Evolutionary conservation across 2,329 filamentous ascomycete genomes (phyloP).

Genomic region (Microdochium nivale): DNA sequence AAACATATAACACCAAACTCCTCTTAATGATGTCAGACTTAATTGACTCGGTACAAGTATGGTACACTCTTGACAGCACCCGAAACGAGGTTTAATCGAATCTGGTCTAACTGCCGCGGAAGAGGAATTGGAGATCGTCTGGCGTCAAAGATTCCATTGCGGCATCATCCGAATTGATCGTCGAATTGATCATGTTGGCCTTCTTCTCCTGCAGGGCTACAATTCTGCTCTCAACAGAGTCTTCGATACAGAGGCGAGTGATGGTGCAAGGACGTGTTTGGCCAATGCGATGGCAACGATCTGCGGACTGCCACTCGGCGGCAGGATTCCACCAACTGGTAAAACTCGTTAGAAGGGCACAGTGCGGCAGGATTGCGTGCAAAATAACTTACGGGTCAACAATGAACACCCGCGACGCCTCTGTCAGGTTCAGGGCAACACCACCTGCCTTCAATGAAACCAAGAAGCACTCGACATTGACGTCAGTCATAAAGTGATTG

Average conservation of each 20-base stretch:
- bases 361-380: not conserved
- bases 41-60: no score
- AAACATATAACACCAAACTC: no score
- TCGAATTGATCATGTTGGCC: slow-evolving; percentile 94
- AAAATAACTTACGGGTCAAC: slow-evolving; percentile 71
- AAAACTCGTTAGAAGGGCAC: slow-evolving; percentile 9
- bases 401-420: slow-evolving; percentile 91
- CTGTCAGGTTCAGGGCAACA: slow-evolving; percentile 89
- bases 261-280: slow-evolving; percentile 91
- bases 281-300: slow-evolving; percentile 89
- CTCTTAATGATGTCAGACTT: no score
- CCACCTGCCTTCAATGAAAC: slow-evolving; percentile 95
- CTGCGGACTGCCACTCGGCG: slow-evolving; percentile 97
- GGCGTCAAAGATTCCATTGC: slow-evolving; percentile 87
- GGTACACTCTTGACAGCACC: no score
- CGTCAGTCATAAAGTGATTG: slow-evolving; percentile 92
- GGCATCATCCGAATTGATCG: slow-evolving; percentile 85
- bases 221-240: slow-evolving; percentile 93
- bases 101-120: slow-evolving; percentile 54
- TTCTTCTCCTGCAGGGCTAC: slow-evolving; percentile 97
- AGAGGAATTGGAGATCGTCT: slow-evolving; percentile 93
- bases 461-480: slow-evolving; percentile 90
- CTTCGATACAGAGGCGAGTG: slow-evolving; percentile 90
- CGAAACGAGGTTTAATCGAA: no score
- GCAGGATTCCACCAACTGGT: slow-evolving; percentile 97